Percentiles rank a stretch among this genome's conserved stretches.
Evolutionary conservation across 129 eudicot species (phyloP).

Genomic region (Escallonia herrerae): DNA sequence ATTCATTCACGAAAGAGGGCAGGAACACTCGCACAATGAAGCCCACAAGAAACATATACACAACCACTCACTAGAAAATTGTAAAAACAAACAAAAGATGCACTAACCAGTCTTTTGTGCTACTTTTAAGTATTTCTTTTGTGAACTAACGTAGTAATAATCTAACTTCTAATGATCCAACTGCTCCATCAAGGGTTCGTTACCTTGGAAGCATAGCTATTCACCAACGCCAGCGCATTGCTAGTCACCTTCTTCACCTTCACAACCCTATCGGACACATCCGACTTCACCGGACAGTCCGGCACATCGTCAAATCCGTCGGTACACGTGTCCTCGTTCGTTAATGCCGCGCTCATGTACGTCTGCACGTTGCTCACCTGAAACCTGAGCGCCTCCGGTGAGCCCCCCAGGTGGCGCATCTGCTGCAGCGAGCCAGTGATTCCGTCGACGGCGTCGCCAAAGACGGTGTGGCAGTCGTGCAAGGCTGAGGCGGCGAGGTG

Average conservation of each 20-base stretch:
- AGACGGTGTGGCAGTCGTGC: conserved; percentile 51
- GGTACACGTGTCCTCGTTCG: conserved; percentile 83
- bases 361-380: conserved; percentile 89
- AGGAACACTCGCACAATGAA: no score
- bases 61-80: no score
- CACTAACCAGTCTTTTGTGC: no score
- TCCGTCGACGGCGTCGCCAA: conserved; percentile 54
- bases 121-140: no score
- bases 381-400: conserved; percentile 51
- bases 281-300: conserved; percentile 38
- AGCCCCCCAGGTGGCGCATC: conserved; percentile 41
- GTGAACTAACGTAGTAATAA: background rate
- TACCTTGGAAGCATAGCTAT: conserved; percentile 36
- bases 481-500: conserved; percentile 49
- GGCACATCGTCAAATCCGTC: conserved; percentile 61
- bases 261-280: conserved; percentile 34
- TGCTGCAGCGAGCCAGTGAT: conserved; percentile 46
- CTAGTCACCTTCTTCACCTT: conserved; percentile 57
- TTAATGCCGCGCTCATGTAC: conserved; percentile 90
- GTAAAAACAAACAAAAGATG: no score
- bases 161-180: background rate
- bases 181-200: background rate
- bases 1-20: no score
- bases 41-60: no score
- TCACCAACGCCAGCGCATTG: conserved; percentile 80